phyloP scores from a whole-genome alignment of 768 basidiomycete species.

The Auricularia heimuer region DNA sequence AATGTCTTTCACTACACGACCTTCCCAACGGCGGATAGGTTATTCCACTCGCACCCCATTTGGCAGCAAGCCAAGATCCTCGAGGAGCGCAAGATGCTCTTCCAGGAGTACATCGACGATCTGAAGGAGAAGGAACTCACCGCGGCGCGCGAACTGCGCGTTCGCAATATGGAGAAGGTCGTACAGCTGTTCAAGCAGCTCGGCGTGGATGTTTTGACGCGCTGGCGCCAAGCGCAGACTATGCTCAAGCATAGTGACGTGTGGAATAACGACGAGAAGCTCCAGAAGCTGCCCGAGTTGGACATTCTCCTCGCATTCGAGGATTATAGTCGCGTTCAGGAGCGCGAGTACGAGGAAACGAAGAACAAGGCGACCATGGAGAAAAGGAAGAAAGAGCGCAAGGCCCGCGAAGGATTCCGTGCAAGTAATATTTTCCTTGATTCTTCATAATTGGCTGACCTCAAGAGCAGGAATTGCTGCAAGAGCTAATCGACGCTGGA shows the following conservation, averaged over 20 bases:
- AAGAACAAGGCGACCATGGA: constrained; percentile 71
- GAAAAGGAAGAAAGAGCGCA: constrained; percentile 75
- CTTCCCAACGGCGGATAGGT: constrained; percentile 77
- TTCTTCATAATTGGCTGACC: neutral
- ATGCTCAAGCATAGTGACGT: constrained; percentile 67
- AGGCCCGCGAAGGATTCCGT: constrained; percentile 86
- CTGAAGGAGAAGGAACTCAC: constrained; percentile 85
- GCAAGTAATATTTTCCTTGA: constrained; percentile 26
- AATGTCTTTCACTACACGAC: constrained; percentile 89
- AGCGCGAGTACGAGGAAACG: constrained; percentile 86
- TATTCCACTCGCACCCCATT: constrained; percentile 78
- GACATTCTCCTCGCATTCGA: constrained; percentile 92
- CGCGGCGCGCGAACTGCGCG: constrained; percentile 66
- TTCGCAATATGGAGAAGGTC: constrained; percentile 75
- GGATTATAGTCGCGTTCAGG: constrained; percentile 82
- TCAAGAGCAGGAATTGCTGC: constrained; percentile 51
- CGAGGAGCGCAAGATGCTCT: constrained; percentile 76
- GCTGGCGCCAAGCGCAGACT: constrained; percentile 80
- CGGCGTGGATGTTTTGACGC: constrained; percentile 84
- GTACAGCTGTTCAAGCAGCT: constrained; percentile 78
- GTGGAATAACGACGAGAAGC: constrained; percentile 66
- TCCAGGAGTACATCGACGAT: constrained; percentile 85
- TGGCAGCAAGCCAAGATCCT: constrained; percentile 86
- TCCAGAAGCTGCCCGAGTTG: constrained; percentile 76
- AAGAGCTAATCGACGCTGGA: constrained; percentile 53